A percentile compares a stretch with the other conserved stretches of the same genome.
phyloP scores from a whole-genome alignment of 1,284 basidiomycete genomes.

The Cystobasidium pallidum region DNA sequence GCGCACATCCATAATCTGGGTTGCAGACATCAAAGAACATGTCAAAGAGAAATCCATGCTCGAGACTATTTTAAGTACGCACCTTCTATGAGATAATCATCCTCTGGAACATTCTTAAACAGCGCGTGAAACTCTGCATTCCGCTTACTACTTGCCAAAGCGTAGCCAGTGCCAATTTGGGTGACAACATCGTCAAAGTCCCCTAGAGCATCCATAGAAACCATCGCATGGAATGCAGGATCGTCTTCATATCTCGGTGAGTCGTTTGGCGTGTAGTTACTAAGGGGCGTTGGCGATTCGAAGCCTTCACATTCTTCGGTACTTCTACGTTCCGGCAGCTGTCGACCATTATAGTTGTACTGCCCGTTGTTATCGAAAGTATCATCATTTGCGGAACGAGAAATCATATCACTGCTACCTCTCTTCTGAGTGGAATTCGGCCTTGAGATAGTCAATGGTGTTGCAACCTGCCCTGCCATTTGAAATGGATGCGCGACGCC shows the following conservation, averaged over 20 bases:
- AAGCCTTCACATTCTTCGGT: constrained; percentile 30
- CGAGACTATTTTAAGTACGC: constrained; percentile 48
- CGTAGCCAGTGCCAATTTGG: constrained; percentile 69
- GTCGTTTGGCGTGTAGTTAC: constrained; percentile 41
- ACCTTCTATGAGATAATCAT: constrained; percentile 98
- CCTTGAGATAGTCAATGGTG: neutral
- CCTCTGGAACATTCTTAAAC: constrained; percentile 82
- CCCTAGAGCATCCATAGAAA: constrained; percentile 31
- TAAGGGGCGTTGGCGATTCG: constrained; percentile 38
- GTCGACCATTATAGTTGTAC: neutral
- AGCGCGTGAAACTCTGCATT: constrained; percentile 95
- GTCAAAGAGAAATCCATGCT: neutral
- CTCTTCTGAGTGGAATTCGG: neutral
- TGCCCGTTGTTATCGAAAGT: neutral
- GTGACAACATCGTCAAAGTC: constrained; percentile 44
- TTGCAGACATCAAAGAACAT: constrained; percentile 39
- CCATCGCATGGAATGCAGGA: constrained; percentile 40
- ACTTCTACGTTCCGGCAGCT: neutral
- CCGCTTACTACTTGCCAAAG: constrained; percentile 90
- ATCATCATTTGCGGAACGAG: neutral
- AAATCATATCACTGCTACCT: neutral
- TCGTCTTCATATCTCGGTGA: constrained; percentile 40
- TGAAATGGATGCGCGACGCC: constrained; percentile 24
- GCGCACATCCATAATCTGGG: constrained; percentile 88
- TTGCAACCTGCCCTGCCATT: neutral